Percentiles rank a stretch among this genome's conserved stretches.
phyloP scores from a whole-genome alignment of 2,329 filamentous ascomycete species.

The Sarocladium kiliense region DNA sequence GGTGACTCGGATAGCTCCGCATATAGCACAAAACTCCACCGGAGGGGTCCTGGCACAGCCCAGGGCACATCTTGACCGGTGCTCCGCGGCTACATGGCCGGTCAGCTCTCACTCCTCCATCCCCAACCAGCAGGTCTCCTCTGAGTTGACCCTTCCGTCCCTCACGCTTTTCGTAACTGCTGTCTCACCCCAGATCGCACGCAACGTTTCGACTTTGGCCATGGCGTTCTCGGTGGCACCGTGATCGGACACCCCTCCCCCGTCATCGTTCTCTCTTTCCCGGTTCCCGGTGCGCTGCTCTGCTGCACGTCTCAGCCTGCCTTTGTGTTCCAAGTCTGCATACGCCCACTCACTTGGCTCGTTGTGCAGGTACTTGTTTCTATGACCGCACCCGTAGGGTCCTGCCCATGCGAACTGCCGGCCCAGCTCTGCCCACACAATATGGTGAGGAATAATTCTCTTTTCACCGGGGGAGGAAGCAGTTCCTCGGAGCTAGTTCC shows the following conservation, averaged over 20 bases:
- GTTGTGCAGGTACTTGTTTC: conserved; percentile 1
- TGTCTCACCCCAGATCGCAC: conserved; percentile 4
- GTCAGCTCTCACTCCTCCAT: not conserved
- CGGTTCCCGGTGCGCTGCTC: conserved; percentile 17
- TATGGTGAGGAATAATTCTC: not conserved
- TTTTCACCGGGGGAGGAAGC: not conserved
- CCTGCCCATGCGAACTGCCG: conserved; percentile 1
- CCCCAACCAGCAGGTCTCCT: not conserved
- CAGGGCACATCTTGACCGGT: conserved; percentile 1
- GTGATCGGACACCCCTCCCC: conserved; percentile 28
- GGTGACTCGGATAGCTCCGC: not conserved
- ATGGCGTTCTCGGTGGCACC: conserved; percentile 25
- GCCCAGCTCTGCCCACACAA: not conserved
- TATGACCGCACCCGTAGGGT: not conserved
- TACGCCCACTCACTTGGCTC: not conserved
- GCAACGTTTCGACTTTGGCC: conserved; percentile 7
- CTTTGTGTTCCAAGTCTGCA: conserved; percentile 3
- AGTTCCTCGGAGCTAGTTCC: not conserved
- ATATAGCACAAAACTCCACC: not conserved
- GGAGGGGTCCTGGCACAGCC: not conserved
- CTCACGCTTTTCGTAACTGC: not conserved
- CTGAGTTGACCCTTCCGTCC: not conserved
- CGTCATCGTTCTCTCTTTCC: conserved; percentile 23
- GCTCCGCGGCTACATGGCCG: not conserved
- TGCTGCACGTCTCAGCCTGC: conserved; percentile 1